Evolutionary conservation across 331 rosid species (phyloP), one percentile per base, ranked within the genome.

Genomic region (Acacia pycnantha): DNA sequence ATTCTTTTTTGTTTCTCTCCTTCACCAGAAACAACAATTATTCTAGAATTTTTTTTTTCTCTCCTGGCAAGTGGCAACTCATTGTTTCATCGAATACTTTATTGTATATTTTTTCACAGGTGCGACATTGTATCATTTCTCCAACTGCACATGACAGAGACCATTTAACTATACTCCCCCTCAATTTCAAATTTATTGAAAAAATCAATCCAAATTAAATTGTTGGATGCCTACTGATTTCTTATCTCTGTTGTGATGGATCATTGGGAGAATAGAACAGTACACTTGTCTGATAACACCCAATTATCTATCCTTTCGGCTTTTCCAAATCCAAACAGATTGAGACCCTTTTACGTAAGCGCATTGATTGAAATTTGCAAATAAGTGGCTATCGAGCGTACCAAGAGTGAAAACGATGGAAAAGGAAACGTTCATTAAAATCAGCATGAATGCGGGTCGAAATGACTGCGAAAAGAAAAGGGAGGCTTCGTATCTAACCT

Each of bases 361-460:
- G 56, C 64, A 66, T 51, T 11, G 80, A 75, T 75, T 67, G n/a
- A 69, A 65, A 8, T 53, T 74, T 82, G 81, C 62, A 75, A 53
- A 50, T 19, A 8, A 12, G 77, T 41, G 61, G 24, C 61, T 40
- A 35, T 75, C 37, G 22, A 67, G 41, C 70, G 48, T 26, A 56
- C 82, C 73, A 77, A 33, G 31, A 70, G 77, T 44, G 81, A 76
- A 58, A 74, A 33, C 5, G 81, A 44, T 21, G 2, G 81, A 76
- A 76, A 82, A 27, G 5, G 35, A 41, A 51, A 51, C 11, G 40
- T 51, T 31, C 66, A 74, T 74, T 51, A 11, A 73, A 74, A 19
- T 48, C 43, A 9, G 59, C 66, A 31, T 21, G 65, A 73, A 73
- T 46, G 11, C 47, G 46, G 47, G 40, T 31, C 59, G 77, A 50